Base-by-base conservation (phyloP, 2,329 filamentous ascomycete species). In the Microdochium nivale region DNA sequence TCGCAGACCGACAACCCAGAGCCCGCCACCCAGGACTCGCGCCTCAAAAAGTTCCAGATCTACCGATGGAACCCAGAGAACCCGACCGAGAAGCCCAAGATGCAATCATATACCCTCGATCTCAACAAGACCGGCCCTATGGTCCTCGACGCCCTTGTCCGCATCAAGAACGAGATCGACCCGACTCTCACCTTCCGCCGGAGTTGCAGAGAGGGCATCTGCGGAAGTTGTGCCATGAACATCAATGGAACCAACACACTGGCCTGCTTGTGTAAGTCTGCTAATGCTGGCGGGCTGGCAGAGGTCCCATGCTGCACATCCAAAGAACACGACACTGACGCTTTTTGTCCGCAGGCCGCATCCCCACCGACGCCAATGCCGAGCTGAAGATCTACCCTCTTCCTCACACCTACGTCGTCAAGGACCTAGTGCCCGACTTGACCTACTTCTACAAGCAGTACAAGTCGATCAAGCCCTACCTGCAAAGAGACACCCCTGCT, bases 361-460 rank as follows among this genome's bases (percentile, higher is more conserved):
- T 99, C 59, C 91, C 92, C 51, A 84, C 85, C 62, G 91, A 96
- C 62, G 83, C 84, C 54, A 73, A 75, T 60, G 79, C 87, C 65
- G 89, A 96, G 63, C 83, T 88, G 65, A 92, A 95, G 77, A 91
- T 99, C 72, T 99, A 99, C 78, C 94, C 94, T 55, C 81, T 99
- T 60, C 94, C 94, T 63, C 94, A 99, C 77, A 96, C 91, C 72
- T 99, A 96, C 74, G 89, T 99, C 62, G 91, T 99, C 75, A 99
- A 97, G 83, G 94, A 99, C 70, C 84, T 99, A 56, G 94, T 99
- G 32, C 92, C 94, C 54, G 94, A 99, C 69, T 78, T 99, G 76
- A 99, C 94, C 56, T 88, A 94, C 67, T 97, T 99, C 78, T 99
- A 99, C 84, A 97, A 97, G 82, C 94, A 99, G 80, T 99, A 99